Conservation (phyloP, 2,329 filamentous ascomycete species). For the Xylaria sp. region DNA sequence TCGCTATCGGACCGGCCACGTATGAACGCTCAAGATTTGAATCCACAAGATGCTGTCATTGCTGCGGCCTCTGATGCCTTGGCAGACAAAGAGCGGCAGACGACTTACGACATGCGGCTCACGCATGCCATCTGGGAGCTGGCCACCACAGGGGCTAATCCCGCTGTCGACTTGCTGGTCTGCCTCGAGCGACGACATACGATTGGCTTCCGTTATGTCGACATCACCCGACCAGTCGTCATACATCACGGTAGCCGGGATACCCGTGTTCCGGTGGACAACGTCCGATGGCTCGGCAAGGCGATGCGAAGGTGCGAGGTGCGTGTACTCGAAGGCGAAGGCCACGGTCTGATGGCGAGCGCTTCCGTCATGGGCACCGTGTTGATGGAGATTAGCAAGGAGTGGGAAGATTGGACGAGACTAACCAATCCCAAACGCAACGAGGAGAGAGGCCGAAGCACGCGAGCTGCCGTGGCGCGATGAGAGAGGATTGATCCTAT, state of each 20-base stretch:
- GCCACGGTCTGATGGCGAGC: constrained; percentile 95
- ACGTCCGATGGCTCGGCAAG: constrained; percentile 93
- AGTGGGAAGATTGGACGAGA: constrained; percentile 90
- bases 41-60: constrained; percentile 51
- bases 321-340: constrained; percentile 87
- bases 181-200: constrained; percentile 91
- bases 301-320: constrained; percentile 95
- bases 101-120: constrained; percentile 82
- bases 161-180: constrained; percentile 90
- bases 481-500: constrained; percentile 28
- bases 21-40: constrained; percentile 41
- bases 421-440: constrained; percentile 58
- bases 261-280: constrained; percentile 91
- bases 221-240: constrained; percentile 89
- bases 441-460: constrained; percentile 47
- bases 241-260: constrained; percentile 95
- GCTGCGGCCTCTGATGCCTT: constrained; percentile 69
- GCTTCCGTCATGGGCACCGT: constrained; percentile 92
- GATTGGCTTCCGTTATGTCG: constrained; percentile 96
- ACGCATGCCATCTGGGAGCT: constrained; percentile 96
- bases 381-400: constrained; percentile 91
- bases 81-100: constrained; percentile 77
- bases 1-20: constrained; percentile 59
- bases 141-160: constrained; percentile 90
- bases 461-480: constrained; percentile 39